These are phyloP conservation scores for Lagenidium sp. DNA, from an alignment of 352 stramenopile genomes.

Conservation along the genomic window DNA sequence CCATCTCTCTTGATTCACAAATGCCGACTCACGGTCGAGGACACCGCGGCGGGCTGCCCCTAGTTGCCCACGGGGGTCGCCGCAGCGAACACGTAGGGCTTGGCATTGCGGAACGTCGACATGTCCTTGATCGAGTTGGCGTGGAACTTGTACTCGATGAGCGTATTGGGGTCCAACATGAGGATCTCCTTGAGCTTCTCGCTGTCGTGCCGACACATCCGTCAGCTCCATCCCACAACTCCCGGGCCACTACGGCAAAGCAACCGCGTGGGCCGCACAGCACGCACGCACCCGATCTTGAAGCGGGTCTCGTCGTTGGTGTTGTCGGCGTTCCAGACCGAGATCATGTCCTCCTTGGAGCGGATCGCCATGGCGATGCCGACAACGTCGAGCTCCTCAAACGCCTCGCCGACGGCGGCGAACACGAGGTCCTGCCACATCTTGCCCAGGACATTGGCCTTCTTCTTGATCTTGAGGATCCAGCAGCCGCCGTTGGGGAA, in stretches of 20 bases:
- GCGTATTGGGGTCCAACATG: slow-evolving; percentile 90
- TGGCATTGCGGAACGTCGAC: slow-evolving; percentile 91
- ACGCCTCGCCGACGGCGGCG: slow-evolving; percentile 87
- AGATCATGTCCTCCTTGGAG: slow-evolving; percentile 92
- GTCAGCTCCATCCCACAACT: no score
- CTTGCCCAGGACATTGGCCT: slow-evolving; percentile 89
- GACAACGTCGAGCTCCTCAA: slow-evolving; percentile 88
- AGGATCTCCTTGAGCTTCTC: slow-evolving; percentile 93
- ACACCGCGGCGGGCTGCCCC: no score
- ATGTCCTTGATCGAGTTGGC: slow-evolving; percentile 90
- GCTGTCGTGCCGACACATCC: slow-evolving; percentile 23
- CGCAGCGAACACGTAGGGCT: slow-evolving; percentile 87
- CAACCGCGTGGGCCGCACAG: no score
- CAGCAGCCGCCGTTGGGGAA: slow-evolving; percentile 92
- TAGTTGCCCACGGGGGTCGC: slow-evolving; percentile 23
- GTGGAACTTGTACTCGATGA: slow-evolving; percentile 95
- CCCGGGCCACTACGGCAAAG: no score
- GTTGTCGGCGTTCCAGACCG: slow-evolving; percentile 93
- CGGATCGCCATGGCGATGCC: slow-evolving; percentile 90
- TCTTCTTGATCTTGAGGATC: slow-evolving; percentile 95
- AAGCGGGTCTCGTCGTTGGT: slow-evolving; percentile 80
- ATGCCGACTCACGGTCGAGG: no score
- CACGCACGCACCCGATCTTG: slow-evolving; percentile 62
- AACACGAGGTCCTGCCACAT: slow-evolving; percentile 94
- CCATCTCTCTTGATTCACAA: no score